Percentiles rank a stretch among this genome's conserved stretches.
phyloP scores from a whole-genome alignment of 371 early-diverging fungal genomes.

The Apophysomyces trapeziformis region DNA sequence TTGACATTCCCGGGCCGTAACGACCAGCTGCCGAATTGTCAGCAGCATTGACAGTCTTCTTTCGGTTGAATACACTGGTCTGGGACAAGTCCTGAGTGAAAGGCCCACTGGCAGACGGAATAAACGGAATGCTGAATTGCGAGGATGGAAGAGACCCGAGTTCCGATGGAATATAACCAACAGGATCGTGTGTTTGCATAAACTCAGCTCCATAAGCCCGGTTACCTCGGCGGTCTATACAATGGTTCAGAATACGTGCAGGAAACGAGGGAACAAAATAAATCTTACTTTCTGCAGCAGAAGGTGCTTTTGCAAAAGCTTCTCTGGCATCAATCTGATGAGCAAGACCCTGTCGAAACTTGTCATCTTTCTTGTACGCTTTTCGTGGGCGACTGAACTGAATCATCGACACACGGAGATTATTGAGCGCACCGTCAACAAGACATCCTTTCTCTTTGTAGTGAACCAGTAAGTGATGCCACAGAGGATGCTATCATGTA shows the following conservation, averaged over 20 bases:
- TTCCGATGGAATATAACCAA: slow-evolving; percentile 65
- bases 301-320: slow-evolving; percentile 66
- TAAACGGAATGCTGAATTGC: slow-evolving; percentile 67
- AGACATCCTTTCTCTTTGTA: slow-evolving; percentile 91
- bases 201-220: slow-evolving; percentile 59
- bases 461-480: slow-evolving; percentile 94
- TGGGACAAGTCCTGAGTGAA: slow-evolving; percentile 74
- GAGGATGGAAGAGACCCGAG: slow-evolving; percentile 57
- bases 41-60: slow-evolving; percentile 18
- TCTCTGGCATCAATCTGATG: slow-evolving; percentile 73
- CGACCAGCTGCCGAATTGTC: slow-evolving; percentile 32
- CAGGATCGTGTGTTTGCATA: slow-evolving; percentile 62
- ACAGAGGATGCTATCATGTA: slow-evolving; percentile 78
- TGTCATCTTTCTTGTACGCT: slow-evolving; percentile 63
- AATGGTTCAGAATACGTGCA: background rate
- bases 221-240: slow-evolving; percentile 53
- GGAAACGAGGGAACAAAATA: slow-evolving; percentile 13
- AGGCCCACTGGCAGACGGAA: slow-evolving; percentile 68
- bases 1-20: slow-evolving; percentile 45
- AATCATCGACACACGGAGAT: slow-evolving; percentile 85
- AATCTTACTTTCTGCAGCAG: slow-evolving; percentile 50
- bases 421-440: slow-evolving; percentile 94
- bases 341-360: slow-evolving; percentile 67
- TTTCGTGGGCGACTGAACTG: slow-evolving; percentile 83
- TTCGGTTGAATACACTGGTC: slow-evolving; percentile 53